Evolutionary conservation across 352 stramenopile genomes (phyloP), one percentile per base, ranked within the genome.

Genomic region (Globisporangium recalcitrans): DNA sequence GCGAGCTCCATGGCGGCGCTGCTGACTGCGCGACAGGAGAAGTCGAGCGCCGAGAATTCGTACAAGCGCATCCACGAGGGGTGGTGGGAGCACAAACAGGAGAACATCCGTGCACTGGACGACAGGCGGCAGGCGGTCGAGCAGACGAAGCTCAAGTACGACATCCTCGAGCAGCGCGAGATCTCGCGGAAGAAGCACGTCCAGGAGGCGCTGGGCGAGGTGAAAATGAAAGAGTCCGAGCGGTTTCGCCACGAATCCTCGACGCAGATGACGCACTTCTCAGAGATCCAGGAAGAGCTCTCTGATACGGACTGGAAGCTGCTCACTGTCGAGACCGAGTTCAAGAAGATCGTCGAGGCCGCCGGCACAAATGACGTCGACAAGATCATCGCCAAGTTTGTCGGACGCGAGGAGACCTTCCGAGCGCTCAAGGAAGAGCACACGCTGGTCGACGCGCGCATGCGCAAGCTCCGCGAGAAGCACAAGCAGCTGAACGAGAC

Each of bases 341-440:
- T 90, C 63, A 89, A 88, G 61, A 82, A 88, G 55, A 84, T 91
- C 38, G 69, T 89, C 32, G 84, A 91, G 58, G 84, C 84, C 16
- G 84, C 84, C 0, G 84, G 84, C 3, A 93, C 80, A 16, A 90
- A 80, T 52, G 82, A 93, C 26, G 82, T 91, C 8, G 79, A 93
- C 62, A 89, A 91, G 63, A 93, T 93, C 65, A 91, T 93, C 52
- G 31, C 67, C 60, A 93, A 93, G 58, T 91, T 83, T 36, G 46
- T 90, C 24, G 73, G 73, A 1, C 80, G 84, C 1, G 84, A 93
- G 6, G 82, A 90, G 56, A 91, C 80, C 10, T 54, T 90, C 36
- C 74, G 78, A n/a, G 76, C 78, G 1, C 69, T 93, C 8, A 88
- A 90, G 64, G 84, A 93, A 58, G 84, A 91, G 62, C 80, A 93